Evolutionary conservation across 2,329 filamentous ascomycete species (phyloP).

Genomic region (Aspergillus calidoustus): DNA sequence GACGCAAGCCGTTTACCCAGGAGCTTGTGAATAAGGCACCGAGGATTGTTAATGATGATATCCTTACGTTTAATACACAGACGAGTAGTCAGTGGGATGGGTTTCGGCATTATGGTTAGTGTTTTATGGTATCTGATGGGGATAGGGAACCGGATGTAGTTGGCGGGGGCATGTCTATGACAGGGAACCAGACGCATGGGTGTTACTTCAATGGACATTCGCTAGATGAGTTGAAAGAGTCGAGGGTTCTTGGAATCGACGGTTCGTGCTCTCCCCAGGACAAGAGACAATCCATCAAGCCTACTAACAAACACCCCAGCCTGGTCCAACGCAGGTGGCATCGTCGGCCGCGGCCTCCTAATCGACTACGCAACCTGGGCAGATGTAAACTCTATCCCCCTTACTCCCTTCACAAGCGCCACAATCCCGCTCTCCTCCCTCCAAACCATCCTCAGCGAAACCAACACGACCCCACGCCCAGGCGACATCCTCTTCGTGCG

Average conservation of each 20-base stretch:
- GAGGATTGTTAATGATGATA: slow-evolving; percentile 63
- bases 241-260: slow-evolving; percentile 49
- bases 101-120: slow-evolving; percentile 41
- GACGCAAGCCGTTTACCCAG: slow-evolving; percentile 60
- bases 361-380: slow-evolving; percentile 54
- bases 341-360: slow-evolving; percentile 55
- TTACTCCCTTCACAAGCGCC: slow-evolving; percentile 48
- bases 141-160: too few species aligned
- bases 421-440: slow-evolving; percentile 52
- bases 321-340: slow-evolving; percentile 41
- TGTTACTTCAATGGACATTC: slow-evolving; percentile 50
- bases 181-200: slow-evolving; percentile 48
- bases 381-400: slow-evolving; percentile 38
- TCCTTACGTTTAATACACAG: slow-evolving; percentile 64
- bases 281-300: not conserved
- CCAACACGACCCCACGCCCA: slow-evolving; percentile 45
- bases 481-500: slow-evolving; percentile 65
- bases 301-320: slow-evolving; percentile 27
- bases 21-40: slow-evolving; percentile 58
- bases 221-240: slow-evolving; percentile 43
- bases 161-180: not conserved
- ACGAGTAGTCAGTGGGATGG: slow-evolving; percentile 59
- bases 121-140: not conserved
- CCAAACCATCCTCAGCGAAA: slow-evolving; percentile 48
- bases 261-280: slow-evolving; percentile 18